Evolutionary conservation across 2,329 filamentous ascomycete genomes (phyloP).

Genomic region (Sporothrix schenckii): DNA sequence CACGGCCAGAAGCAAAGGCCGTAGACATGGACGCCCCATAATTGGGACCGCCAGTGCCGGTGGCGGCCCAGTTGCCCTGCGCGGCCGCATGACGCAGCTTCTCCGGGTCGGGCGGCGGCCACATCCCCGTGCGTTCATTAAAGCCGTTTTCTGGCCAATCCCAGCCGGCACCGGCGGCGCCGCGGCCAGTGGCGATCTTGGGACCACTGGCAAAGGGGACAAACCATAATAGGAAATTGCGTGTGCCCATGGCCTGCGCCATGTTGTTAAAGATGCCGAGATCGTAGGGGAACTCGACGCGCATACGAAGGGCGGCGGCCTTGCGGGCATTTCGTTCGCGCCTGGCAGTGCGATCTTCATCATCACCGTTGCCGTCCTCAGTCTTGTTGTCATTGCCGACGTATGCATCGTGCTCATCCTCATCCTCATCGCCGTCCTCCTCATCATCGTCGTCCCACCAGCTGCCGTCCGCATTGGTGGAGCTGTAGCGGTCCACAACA

Average conservation of each 20-base stretch:
- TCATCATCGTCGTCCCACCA: constrained; percentile 48
- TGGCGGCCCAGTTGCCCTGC: constrained; percentile 31
- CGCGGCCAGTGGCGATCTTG: constrained; percentile 42
- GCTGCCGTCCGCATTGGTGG: constrained; percentile 45
- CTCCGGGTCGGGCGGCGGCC: constrained; percentile 67
- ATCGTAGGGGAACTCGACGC: constrained; percentile 81
- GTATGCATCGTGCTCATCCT: constrained; percentile 33
- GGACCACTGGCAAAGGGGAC: constrained; percentile 65
- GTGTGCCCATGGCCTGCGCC: constrained; percentile 72
- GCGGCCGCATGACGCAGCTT: constrained; percentile 53
- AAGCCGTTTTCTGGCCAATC: constrained; percentile 75
- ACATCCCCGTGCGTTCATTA: constrained; percentile 63
- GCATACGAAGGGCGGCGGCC: constrained; percentile 50
- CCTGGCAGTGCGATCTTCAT: constrained; percentile 43
- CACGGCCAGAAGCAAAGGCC: constrained; percentile 4
- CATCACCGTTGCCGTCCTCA: constrained; percentile 41
- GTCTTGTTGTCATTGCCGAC: constrained; percentile 40
- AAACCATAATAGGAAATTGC: constrained; percentile 68
- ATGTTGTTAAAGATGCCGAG: constrained; percentile 75
- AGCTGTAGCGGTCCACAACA: constrained; percentile 52
- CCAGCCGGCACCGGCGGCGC: constrained; percentile 54
- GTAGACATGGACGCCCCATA: background rate
- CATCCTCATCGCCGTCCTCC: constrained; percentile 37
- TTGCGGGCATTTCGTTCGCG: constrained; percentile 45
- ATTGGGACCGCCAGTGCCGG: background rate